Evolutionary conservation across 108 stramenopile genomes (phyloP), one percentile per base, ranked within the genome.

Genomic region (Nitzschia sp.): DNA sequence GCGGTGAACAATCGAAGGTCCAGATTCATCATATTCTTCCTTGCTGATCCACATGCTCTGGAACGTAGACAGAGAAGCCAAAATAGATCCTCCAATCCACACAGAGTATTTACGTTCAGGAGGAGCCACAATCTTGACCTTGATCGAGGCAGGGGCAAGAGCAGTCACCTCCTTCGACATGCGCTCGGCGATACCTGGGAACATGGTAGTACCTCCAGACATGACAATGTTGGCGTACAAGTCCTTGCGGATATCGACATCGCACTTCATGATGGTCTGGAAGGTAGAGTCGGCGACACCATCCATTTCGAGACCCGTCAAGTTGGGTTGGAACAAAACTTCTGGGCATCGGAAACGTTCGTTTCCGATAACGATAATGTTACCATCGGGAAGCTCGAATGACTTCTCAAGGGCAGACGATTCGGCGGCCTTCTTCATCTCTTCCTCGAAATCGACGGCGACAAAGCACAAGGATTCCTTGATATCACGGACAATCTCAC

Each of bases 231-330:
- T 95, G 78, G 92, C 91, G 66, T 95, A 95, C 58, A 97, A 75
- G 63, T 97, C 93, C 92, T 96, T 97, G 73, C 98, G 95, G 80
- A 99, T 98, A 82, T 98, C 98, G 56, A 99, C 97, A 85, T 98
- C 98, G 80, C 99, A 99, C 91, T 97, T 98, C 98, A 98, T 98
- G 82, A 99, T 98, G 64, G 99, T 98, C 77, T 98, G 93, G 95
- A 98, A 98, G 66, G 97, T 96, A 64, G 93, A 92, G 76, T 98
- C 97, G 71, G 96, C 97, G 80, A 99, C 85, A 57, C 98, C 98
- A 70, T 92, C 85, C 84, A 97, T 95, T 82, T 98, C 98, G 72
- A 98, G 89, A 81, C 98, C 98, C 66, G 97, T 97, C 64, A 98
- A 85, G 80, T 93, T 93, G 66, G 95, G 95, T 77, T 96, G 95